A percentile compares a stretch with the other conserved stretches of the same genome.
Conservation (phyloP, 108 stramenopile species). For the Halocafeteria seosinensis region DNA sequence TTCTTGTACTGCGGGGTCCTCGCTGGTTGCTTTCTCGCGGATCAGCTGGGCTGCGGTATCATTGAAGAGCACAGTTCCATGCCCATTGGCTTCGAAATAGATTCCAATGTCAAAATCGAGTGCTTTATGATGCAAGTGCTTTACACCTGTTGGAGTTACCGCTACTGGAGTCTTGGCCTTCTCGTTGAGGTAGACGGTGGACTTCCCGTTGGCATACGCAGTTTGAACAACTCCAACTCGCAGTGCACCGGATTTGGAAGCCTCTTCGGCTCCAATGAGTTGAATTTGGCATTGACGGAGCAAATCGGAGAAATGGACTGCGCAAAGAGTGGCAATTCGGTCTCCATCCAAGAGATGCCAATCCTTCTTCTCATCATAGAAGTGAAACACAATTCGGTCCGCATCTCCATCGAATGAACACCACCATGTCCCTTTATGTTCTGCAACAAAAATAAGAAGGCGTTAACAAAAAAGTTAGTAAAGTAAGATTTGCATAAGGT, state of each 20-base stretch:
- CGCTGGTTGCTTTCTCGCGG: neutral
- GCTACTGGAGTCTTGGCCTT: neutral
- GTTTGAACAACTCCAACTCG: conserved; percentile 87
- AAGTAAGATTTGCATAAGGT: no score
- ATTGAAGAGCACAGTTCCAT: conserved; percentile 76
- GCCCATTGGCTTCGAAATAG: conserved; percentile 99
- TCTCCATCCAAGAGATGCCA: conserved; percentile 81
- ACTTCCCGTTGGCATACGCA: conserved; percentile 94
- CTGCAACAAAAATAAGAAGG: no score
- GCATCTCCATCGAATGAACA: conserved; percentile 88
- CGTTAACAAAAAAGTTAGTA: no score
- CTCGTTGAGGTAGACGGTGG: conserved; percentile 55
- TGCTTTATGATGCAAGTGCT: conserved; percentile 81
- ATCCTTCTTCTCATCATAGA: conserved; percentile 14
- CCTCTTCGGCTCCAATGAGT: neutral
- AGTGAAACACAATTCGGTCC: conserved; percentile 88
- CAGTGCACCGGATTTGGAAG: conserved; percentile 8
- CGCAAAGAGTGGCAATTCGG: conserved; percentile 64
- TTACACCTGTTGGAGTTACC: conserved; percentile 61
- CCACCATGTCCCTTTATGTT: conserved; percentile 10
- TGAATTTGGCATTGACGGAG: conserved; percentile 27
- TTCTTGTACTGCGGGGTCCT: conserved; percentile 1
- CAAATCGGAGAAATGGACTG: conserved; percentile 46
- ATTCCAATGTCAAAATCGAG: conserved; percentile 82
- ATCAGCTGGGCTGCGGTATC: neutral